Conservation (phyloP, 2,329 filamentous ascomycete species). For the Colletotrichum aenigma region DNA sequence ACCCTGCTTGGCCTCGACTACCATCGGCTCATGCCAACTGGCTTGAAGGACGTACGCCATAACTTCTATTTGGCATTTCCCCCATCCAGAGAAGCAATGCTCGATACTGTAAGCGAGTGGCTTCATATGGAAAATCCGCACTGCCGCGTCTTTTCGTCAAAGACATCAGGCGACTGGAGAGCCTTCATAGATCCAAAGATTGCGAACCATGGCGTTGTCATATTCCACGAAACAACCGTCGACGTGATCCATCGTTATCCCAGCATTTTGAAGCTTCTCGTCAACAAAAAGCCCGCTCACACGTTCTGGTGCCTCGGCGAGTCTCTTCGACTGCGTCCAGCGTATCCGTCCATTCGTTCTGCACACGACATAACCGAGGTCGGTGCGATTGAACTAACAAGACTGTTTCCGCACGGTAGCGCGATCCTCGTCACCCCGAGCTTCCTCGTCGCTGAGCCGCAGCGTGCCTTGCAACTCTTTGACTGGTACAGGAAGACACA, state of each 20-base stretch:
- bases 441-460: constrained; percentile 43
- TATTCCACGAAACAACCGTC: constrained; percentile 49
- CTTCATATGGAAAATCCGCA: constrained; percentile 41
- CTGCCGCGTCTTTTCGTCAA: constrained; percentile 46
- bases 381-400: constrained; percentile 9
- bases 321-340: constrained; percentile 25
- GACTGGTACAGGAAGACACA: constrained; percentile 33
- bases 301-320: constrained; percentile 47
- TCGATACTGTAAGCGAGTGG: constrained; percentile 48
- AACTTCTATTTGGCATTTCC: constrained; percentile 58
- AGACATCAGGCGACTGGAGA: constrained; percentile 50
- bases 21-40: constrained; percentile 27
- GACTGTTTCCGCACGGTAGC: constrained; percentile 34
- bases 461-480: constrained; percentile 35
- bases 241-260: constrained; percentile 44
- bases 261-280: constrained; percentile 35
- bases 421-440: constrained; percentile 46
- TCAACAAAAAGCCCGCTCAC: constrained; percentile 27
- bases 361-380: background rate
- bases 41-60: constrained; percentile 24
- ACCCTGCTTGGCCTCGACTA: constrained; percentile 36
- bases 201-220: constrained; percentile 33
- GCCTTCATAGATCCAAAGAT: constrained; percentile 38
- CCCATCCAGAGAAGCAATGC: constrained; percentile 32
- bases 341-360: constrained; percentile 17